Conservation (phyloP, 768 basidiomycete genomes). For the Russula ochroleuca region DNA sequence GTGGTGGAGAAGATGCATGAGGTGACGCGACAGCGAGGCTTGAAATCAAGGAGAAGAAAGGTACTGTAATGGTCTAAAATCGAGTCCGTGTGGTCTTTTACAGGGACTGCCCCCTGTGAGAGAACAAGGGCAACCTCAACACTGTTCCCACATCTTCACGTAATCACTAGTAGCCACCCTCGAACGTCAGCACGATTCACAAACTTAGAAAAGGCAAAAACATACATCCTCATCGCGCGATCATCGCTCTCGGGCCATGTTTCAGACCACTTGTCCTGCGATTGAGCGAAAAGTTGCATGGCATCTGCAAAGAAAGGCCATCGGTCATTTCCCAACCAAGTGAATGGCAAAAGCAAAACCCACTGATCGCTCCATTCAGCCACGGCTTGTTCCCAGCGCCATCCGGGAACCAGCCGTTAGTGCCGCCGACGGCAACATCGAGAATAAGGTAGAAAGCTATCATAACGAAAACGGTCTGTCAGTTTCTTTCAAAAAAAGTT, state of each 20-base stretch:
- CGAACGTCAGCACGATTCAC: not conserved
- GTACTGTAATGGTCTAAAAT: not conserved
- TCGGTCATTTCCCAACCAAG: not conserved
- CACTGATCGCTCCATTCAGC: constrained; percentile 58
- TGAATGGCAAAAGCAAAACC: not conserved
- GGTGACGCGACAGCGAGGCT: not conserved
- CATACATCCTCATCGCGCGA: constrained; percentile 68
- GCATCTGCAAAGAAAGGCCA: constrained; percentile 42
- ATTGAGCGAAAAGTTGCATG: constrained; percentile 61
- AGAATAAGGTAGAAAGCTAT: constrained; percentile 83
- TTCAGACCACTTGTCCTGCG: constrained; percentile 60
- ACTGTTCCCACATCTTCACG: constrained; percentile 28
- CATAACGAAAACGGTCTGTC: not conserved
- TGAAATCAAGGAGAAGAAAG: not conserved
- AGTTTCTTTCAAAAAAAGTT: not conserved
- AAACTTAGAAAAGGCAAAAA: not conserved
- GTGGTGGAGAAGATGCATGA: not conserved
- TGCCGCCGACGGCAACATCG: constrained; percentile 80
- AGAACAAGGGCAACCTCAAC: constrained; percentile 8
- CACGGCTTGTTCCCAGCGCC: constrained; percentile 73
- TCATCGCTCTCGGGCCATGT: constrained; percentile 66
- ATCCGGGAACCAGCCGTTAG: constrained; percentile 93
- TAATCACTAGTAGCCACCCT: constrained; percentile 24
- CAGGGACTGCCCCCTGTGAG: not conserved
- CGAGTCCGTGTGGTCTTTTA: not conserved